Evolutionary conservation across 768 basidiomycete genomes (phyloP).

Genomic region (Lactarius sanguifluus): DNA sequence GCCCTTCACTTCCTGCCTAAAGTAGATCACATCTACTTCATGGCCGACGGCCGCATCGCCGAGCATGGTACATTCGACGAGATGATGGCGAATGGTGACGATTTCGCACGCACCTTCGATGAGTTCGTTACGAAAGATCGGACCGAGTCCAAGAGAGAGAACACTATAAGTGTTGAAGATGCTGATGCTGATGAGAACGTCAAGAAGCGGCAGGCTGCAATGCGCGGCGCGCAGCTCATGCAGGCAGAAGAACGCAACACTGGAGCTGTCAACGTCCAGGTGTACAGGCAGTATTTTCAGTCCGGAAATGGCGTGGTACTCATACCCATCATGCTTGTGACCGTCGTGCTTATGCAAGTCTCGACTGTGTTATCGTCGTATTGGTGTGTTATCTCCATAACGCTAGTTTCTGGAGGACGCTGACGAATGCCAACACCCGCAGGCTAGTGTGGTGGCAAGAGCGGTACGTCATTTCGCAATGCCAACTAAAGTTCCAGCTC

Average conservation of each 20-base stretch:
- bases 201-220: constrained; percentile 40
- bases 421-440: background rate
- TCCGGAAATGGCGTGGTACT: constrained; percentile 69
- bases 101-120: constrained; percentile 51
- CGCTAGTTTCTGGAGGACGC: constrained; percentile 7
- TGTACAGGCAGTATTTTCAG: constrained; percentile 61
- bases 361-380: constrained; percentile 70
- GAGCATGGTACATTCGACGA: constrained; percentile 80
- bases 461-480: constrained; percentile 38
- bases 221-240: constrained; percentile 61
- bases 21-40: constrained; percentile 81
- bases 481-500: constrained; percentile 16
- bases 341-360: constrained; percentile 66
- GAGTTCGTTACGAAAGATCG: constrained; percentile 64
- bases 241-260: constrained; percentile 81
- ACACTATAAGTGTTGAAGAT: constrained; percentile 39
- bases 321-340: constrained; percentile 63
- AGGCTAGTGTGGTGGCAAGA: constrained; percentile 90
- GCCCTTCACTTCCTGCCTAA: constrained; percentile 87
- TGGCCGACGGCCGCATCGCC: constrained; percentile 72
- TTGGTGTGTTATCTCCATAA: constrained; percentile 49
- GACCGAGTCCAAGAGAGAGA: constrained; percentile 47
- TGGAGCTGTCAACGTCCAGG: constrained; percentile 58
- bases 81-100: constrained; percentile 60
- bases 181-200: constrained; percentile 39